Base-by-base conservation (phyloP, 2,329 filamentous ascomycete species). In the Trichoderma simmonsii region DNA sequence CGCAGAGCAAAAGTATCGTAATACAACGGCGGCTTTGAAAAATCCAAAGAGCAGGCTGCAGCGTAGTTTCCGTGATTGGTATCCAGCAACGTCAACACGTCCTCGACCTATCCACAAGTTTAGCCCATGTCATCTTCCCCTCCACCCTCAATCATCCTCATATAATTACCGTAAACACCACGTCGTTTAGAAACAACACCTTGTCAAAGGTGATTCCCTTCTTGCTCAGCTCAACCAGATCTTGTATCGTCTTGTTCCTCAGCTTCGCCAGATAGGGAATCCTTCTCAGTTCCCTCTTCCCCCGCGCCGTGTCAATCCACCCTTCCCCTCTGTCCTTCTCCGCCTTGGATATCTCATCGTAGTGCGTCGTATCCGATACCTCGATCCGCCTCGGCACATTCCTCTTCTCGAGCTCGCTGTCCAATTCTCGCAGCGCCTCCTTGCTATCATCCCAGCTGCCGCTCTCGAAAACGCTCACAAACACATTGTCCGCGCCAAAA, bases 381-480 rank as follows among this genome's bases (percentile, higher is more conserved):
- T 87, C 83, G 28, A 93, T 85, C 32, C 82, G 87, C 32, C 86
- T 84, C 54, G 82, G 80, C 3, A 92, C 86, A 1, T 86, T 85
- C 18, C 88, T 75, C 14, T 78, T 77, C 9, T 84, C 86, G 11
- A 93, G 81, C 70, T 86, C 80, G 1, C 73, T 75, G 71, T 91
- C 89, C 32, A 94, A 81, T 28, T 87, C 83, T 26, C 79, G 81
- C 74, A 94, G 81, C 7, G 87, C 87, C 18, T 82, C 85, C 79
- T 93, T 93, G 21, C 88, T 92, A 72, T 90, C 84, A 78, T 93
- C 92, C 82, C 87, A 90, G 77, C 89, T 92, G 6, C 91, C 91
- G 75, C 89, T 91, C 79, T 93, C 91, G 72, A 88, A 86, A 34
- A 93, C 85, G 73, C 88, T 89, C 54, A 94, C 86, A 77, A 87